Evolutionary conservation across 257 asterid species (phyloP).

Genomic region (Pogostemon cablin): DNA sequence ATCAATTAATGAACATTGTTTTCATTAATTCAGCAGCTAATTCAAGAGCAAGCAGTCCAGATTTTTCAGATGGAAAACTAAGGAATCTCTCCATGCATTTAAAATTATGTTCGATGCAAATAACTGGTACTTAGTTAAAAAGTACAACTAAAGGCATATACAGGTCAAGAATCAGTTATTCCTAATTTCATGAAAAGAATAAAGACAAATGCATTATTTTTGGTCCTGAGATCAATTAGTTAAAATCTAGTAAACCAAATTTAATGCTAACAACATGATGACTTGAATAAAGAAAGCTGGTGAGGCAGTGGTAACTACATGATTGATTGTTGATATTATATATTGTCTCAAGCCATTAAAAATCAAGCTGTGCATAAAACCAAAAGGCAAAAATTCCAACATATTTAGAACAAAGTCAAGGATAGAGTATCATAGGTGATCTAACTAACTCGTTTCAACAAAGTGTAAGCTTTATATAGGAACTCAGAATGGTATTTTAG

Average conservation of each 20-base stretch:
- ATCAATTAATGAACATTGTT: slow-evolving; percentile 19
- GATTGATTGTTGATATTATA: background rate
- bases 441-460: background rate
- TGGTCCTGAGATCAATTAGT: too few relatives aligned
- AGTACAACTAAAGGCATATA: slow-evolving; percentile 2
- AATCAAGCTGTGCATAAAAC: background rate
- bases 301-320: background rate
- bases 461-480: slow-evolving; percentile 3
- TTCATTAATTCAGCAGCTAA: slow-evolving; percentile 12
- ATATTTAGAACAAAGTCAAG: background rate
- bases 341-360: background rate
- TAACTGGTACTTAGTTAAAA: background rate
- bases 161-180: background rate
- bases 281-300: too few relatives aligned
- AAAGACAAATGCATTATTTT: too few relatives aligned
- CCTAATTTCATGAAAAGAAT: too few relatives aligned
- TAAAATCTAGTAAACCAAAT: too few relatives aligned
- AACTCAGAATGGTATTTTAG: background rate
- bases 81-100: background rate
- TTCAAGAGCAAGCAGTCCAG: slow-evolving; percentile 9
- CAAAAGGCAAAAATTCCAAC: background rate
- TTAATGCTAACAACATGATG: too few relatives aligned
- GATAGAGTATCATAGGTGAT: background rate
- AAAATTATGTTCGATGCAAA: background rate
- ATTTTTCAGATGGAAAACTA: slow-evolving; percentile 5